Percentiles rank a stretch among this genome's conserved stretches.
Evolutionary conservation across 495 filamentous ascomycete genomes (phyloP).

Genomic region (Aspergillus baeticus): DNA sequence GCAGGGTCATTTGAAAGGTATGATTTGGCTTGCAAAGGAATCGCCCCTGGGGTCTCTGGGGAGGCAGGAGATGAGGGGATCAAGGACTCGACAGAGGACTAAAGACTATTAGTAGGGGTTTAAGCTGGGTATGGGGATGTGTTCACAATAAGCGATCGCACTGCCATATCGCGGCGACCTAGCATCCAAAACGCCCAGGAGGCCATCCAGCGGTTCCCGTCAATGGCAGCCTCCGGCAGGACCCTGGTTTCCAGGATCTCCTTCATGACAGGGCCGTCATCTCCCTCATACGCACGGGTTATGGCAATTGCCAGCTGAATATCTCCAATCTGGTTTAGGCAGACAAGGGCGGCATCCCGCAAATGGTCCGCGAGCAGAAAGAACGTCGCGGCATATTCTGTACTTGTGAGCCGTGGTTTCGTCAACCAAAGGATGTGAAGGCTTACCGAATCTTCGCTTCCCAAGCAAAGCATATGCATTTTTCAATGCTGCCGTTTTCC

Average conservation of each 20-base stretch:
- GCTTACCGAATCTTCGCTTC: constrained; percentile 81
- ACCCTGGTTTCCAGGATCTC: constrained; percentile 78
- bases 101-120: neutral
- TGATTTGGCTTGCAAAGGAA: constrained; percentile 64
- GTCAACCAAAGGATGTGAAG: neutral
- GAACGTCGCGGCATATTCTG: constrained; percentile 93
- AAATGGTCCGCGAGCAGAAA: constrained; percentile 89
- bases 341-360: constrained; percentile 80
- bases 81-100: constrained; percentile 77
- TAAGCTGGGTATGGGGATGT: neutral
- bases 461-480: constrained; percentile 97
- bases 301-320: constrained; percentile 90
- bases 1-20: constrained; percentile 91
- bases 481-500: constrained; percentile 89
- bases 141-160: constrained; percentile 70
- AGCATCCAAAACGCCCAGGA: constrained; percentile 98
- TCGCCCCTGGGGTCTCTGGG: constrained; percentile 41
- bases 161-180: constrained; percentile 76
- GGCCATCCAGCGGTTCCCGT: constrained; percentile 90
- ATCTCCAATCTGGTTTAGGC: constrained; percentile 80
- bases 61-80: constrained; percentile 48
- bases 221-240: constrained; percentile 69
- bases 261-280: constrained; percentile 70
- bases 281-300: constrained; percentile 84
- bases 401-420: constrained; percentile 9